Evolutionary conservation across 345 rosid species (phyloP), one percentile per base, ranked within the genome.

Genomic region (Aquilaria malaccensis): DNA sequence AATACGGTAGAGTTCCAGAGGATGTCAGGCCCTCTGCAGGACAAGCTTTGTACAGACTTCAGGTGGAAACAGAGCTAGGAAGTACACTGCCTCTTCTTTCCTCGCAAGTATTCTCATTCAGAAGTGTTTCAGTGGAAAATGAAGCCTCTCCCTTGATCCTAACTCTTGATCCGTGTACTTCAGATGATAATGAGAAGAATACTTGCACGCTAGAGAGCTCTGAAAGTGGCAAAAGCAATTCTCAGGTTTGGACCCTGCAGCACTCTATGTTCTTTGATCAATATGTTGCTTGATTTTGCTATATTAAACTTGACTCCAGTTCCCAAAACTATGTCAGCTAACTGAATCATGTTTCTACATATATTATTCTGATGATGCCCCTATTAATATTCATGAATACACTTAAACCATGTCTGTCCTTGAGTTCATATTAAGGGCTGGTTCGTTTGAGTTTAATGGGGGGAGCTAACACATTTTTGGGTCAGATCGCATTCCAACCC

Each of bases 11-110:
- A 72, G 92, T 91, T 80, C 88, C 88, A 30, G 95, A 92, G 67
- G 89, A 92, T 72, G 98, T 92, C 67, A 72, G 94, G 69, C 96
- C 98, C 60, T 86, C 87, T 29, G 82, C 95, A 61, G 98, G 98
- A 49, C 98, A 88, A 71, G 88, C 96, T 15, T 82, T 92, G 57
- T 86, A 86, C 74, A 83, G 88, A 76, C 77, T 92, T 45, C 83
- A 88, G 78, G 92, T 92, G 73, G 98, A 92, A 74, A 86, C 75
- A 48, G 70, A 79, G 43, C 80, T 85, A 31, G 92, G 86, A 70
- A 82, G 71, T 69, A 73, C 75, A 15, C 83, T 81, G 62, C 72
- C 72, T 57, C 82, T 85, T 71, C 84, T 92, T 75, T 92, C 98
- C 76, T 88, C 96, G 30, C 92, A 92, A 60, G 95, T 92, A 67